Base-by-base conservation (phyloP, 345 rosid species). In the Eucalyptus erythrocorys region DNA sequence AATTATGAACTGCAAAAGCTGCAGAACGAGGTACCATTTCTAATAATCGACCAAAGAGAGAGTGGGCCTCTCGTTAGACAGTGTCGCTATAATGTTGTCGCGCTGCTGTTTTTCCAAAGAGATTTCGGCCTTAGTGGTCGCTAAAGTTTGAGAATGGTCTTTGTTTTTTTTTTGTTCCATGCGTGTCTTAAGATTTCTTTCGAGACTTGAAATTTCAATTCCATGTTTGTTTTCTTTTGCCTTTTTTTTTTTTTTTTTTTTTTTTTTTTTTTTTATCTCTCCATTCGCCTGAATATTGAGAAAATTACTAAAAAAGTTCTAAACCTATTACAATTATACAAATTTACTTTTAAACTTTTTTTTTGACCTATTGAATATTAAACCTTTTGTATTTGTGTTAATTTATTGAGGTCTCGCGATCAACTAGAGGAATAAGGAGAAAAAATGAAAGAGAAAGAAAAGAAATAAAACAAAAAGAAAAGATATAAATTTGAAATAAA, bases 351-450 rank as follows among this genome's bases (percentile, higher is more conserved):
- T 53, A 53, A 22, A 45, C n/a, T 45, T 6, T 22, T 51, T 19
- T 53, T 53, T 55, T 22, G 4, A 55, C 1, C 0, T 1, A 55
- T 0, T 24, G 0, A 24, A 24, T 22, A 13, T 1, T 24, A 24
- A 24, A 55, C 0, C 1, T 55, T 55, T 55, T 55, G 0, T 0
- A 55, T 55, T 10, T 24, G 2, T 24, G 0, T 1, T 24, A 24
- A 24, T 10, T 55, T 1, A 55, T 51, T 51, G 5, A 51, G 26
- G 10, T 51, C 10, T 1, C 19, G 0, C 0, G 26, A 7, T 2
- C 2, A 51, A 51, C 5, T 51, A 1, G 10, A 21, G 10, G 9
- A 51, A 51, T 51, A 51, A 21, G 26, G 8, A 10, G 2, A 21
- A 55, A 55, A 55, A 24, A 9, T 8, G 6, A 55, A 9, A 55